A percentile compares a stretch with the other conserved stretches of the same genome.
phyloP scores from a whole-genome alignment of 139 green algal genomes.

The Dunaliella primolecta region DNA sequence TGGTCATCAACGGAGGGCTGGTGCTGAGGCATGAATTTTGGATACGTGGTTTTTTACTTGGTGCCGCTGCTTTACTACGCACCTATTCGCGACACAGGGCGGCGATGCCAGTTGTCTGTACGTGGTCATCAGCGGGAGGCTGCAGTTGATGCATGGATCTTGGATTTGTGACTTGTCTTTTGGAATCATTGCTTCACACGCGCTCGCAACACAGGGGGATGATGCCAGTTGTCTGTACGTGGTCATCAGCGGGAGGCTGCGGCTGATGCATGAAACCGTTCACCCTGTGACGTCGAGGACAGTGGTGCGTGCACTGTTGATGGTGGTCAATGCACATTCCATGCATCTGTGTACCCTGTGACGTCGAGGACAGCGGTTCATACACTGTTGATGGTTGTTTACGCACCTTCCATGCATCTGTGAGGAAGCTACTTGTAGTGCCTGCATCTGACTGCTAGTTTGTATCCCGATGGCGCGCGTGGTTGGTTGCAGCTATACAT shows the following conservation, averaged over 20 bases:
- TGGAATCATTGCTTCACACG: too few species aligned
- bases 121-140: constrained; percentile 68
- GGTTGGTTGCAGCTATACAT: too few species aligned
- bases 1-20: constrained; percentile 69
- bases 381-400: too few species aligned
- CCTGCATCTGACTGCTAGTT: too few species aligned
- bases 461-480: too few species aligned
- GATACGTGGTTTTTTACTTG: too few species aligned
- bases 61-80: too few species aligned
- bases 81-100: too few species aligned
- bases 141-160: constrained; percentile 54
- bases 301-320: background rate
- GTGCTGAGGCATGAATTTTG: constrained; percentile 52
- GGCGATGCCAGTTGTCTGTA: constrained; percentile 65
- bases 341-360: constrained; percentile 38
- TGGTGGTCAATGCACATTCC: too few species aligned
- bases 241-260: constrained; percentile 67
- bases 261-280: constrained; percentile 48
- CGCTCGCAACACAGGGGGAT: too few species aligned
- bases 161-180: too few species aligned
- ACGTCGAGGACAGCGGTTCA: background rate
- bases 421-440: too few species aligned
- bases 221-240: constrained; percentile 68
- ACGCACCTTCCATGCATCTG: constrained; percentile 41
- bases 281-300: constrained; percentile 30